Base-by-base conservation (phyloP, 1,139 yeast genomes). In the Candida glucosophila region DNA sequence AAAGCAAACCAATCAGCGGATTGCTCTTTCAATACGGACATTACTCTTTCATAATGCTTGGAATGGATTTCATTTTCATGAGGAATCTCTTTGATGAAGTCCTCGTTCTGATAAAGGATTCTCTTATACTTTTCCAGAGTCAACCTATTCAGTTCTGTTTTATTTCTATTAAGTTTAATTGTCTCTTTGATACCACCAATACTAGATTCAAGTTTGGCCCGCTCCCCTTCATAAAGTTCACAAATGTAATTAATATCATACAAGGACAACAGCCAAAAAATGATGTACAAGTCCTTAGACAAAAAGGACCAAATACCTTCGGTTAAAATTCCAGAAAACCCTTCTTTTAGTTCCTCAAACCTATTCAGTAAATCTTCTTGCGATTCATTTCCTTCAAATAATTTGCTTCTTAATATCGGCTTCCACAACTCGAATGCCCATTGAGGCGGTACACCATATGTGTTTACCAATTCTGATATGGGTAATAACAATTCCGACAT, bases 401-500 rank as follows among this genome's bases (percentile, higher is more conserved):
- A 13, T 7, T 13, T 11, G n/a, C n/a, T n/a, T n/a, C n/a, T n/a
- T n/a, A n/a, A n/a, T n/a, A n/a, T n/a, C n/a, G n/a, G n/a, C 12
- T 13, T 19, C 94, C 95, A 83, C 2, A 85, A 44, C 33, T 79
- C 85, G 52, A 80, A 85, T 0, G 78, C 77, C 83, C 90, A 80
- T 18, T 67, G 64, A 0, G 76, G 59, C 3, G 74, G 64, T 3
- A 86, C 64, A 3, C 67, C 62, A 40, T 65, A 79, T 1, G 60
- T 53, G 5, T 47, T 40, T 6, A 67, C 48, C 22, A 86, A 55
- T 4, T 59, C 65, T 2, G 56, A 49, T 13, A 78, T 47, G 0
- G 76, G 49, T 2, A 69, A 37, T 36, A 81, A 54, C 11, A 49
- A 37, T 0, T 48, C 30, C 2, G 49, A 38, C 29, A 75, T 66